Evolutionary conservation across 1,284 basidiomycete genomes (phyloP).

Genomic region (Caloboletus inedulis): DNA sequence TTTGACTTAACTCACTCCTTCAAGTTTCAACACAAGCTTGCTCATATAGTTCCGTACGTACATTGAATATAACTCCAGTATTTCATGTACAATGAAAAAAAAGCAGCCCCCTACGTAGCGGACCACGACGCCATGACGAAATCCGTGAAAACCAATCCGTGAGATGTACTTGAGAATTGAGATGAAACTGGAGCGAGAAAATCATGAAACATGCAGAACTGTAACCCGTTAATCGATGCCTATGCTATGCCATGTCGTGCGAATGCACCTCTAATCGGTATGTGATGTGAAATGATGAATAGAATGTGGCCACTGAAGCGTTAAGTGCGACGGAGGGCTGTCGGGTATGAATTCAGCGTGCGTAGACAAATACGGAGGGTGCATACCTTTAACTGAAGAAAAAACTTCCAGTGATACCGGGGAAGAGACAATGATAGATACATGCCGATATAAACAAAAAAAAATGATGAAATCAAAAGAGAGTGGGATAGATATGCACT

Average conservation of each 20-base stretch:
- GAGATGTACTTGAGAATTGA: not conserved
- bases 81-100: not conserved
- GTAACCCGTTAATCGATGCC: not conserved
- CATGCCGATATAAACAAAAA: not conserved
- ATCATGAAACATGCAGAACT: conserved; percentile 7
- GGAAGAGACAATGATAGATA: not conserved
- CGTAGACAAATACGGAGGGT: not conserved
- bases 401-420: not conserved
- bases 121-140: not conserved
- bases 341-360: not conserved
- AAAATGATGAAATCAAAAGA: not conserved
- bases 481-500: not conserved
- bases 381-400: not conserved
- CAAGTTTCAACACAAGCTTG: not conserved
- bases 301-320: not conserved
- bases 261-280: conserved; percentile 16
- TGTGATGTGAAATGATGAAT: conserved; percentile 4
- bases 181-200: not conserved
- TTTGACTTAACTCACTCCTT: no score
- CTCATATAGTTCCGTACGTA: not conserved
- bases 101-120: not conserved
- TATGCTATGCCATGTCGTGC: conserved; percentile 17
- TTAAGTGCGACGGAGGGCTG: not conserved
- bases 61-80: not conserved
- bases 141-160: not conserved